These are phyloP conservation scores for Amylocarpus encephaloides DNA, from an alignment of 2,329 filamentous ascomycete genomes.

Conservation along the genomic window DNA sequence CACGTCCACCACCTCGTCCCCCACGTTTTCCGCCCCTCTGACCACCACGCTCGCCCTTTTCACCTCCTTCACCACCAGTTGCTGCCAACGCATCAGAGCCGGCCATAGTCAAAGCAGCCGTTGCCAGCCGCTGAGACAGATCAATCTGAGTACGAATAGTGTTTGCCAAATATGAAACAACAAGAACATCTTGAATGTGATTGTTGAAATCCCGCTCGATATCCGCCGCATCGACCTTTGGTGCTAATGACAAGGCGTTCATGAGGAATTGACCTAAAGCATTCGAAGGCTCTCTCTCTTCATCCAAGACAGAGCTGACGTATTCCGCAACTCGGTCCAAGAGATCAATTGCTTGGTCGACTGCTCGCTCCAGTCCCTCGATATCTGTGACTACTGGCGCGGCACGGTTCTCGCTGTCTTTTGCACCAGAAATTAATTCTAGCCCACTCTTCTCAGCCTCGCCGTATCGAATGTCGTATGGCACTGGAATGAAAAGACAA, in stretches of 20 bases:
- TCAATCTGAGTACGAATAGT: slow-evolving; percentile 99
- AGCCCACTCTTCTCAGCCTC: slow-evolving; percentile 72
- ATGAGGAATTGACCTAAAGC: slow-evolving; percentile 92
- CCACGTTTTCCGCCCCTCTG: slow-evolving; percentile 42
- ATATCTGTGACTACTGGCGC: slow-evolving; percentile 78
- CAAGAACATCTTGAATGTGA: slow-evolving; percentile 97
- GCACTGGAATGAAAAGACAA: slow-evolving; percentile 95
- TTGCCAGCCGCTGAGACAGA: slow-evolving; percentile 88
- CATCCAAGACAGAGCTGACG: slow-evolving; percentile 88
- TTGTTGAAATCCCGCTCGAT: slow-evolving; percentile 99
- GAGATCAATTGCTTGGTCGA: slow-evolving; percentile 83
- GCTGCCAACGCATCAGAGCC: slow-evolving; percentile 37
- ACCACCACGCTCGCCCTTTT: slow-evolving; percentile 40
- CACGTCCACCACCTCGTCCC: slow-evolving; percentile 44
- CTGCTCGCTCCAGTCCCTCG: slow-evolving; percentile 75
- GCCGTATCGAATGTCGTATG: slow-evolving; percentile 86
- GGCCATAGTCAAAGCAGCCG: slow-evolving; percentile 58
- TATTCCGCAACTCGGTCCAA: slow-evolving; percentile 88
- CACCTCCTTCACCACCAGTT: slow-evolving; percentile 40
- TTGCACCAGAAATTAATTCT: slow-evolving; percentile 77
- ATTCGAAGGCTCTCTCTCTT: slow-evolving; percentile 83
- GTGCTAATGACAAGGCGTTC: slow-evolving; percentile 85
- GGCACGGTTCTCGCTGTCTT: slow-evolving; percentile 68
- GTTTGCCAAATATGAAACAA: slow-evolving; percentile 97
- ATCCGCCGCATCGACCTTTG: slow-evolving; percentile 85